Evolutionary conservation across 441 rosid species (phyloP).

Genomic region (Omphalea diandra): DNA sequence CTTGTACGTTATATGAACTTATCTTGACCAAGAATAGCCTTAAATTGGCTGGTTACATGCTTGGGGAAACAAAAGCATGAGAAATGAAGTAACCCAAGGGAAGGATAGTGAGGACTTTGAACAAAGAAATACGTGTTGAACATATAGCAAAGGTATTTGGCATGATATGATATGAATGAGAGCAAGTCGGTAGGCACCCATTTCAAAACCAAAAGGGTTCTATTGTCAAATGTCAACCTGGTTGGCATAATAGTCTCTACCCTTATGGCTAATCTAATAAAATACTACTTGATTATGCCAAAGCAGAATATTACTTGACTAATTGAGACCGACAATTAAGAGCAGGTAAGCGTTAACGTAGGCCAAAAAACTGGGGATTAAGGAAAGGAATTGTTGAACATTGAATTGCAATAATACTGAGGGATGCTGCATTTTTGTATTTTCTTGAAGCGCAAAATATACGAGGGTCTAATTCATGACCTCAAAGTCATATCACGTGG

Average conservation of each 20-base stretch:
- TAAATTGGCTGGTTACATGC: neutral
- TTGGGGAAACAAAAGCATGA: neutral
- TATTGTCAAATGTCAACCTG: too few relatives aligned
- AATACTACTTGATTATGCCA: neutral
- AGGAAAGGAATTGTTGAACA: too few relatives aligned
- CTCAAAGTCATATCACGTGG: neutral
- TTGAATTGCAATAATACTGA: too few relatives aligned
- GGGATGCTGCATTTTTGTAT: too few relatives aligned
- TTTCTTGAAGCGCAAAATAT: too few relatives aligned
- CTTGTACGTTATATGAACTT: neutral
- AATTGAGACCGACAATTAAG: conserved; percentile 25
- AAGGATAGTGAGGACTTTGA: conserved; percentile 9
- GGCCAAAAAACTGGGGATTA: conserved; percentile 5
- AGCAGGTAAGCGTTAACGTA: conserved; percentile 14
- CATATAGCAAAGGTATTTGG: neutral
- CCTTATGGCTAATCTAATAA: neutral
- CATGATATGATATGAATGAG: too few relatives aligned
- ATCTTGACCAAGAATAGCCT: too few relatives aligned
- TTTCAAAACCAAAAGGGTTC: too few relatives aligned
- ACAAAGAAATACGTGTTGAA: conserved; percentile 20
- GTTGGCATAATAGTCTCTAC: conserved; percentile 17
- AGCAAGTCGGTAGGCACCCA: conserved; percentile 15
- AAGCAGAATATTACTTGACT: conserved; percentile 10
- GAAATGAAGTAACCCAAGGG: neutral
- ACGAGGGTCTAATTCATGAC: neutral